Evolutionary conservation across 805 yeast species (phyloP), one percentile per base, ranked within the genome.

Genomic region (Barnettozyma sp.): DNA sequence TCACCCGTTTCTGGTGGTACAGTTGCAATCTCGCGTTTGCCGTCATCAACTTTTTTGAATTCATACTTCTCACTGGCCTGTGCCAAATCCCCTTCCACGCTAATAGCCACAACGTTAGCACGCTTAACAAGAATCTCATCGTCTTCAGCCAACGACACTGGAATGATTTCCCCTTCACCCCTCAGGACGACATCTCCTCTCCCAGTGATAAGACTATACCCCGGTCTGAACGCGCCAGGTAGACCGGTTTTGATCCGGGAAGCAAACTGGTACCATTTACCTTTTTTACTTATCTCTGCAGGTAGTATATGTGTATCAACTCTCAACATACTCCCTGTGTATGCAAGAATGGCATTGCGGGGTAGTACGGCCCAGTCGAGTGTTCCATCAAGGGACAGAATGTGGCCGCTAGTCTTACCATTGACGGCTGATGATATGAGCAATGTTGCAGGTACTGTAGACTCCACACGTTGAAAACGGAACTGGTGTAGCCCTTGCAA

Each of bases 331-430:
- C 66, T 59, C 1, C 84, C 85, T 7, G 70, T 52, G 43, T 65
- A 75, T 1, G 66, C 70, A 31, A 74, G 75, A 16, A 78, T 49
- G 0, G 77, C 62, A 12, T 60, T 51, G 2, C 63, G 57, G 28
- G 69, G 61, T 30, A 78, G 60, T 4, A 78, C 38, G 1, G 79
- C 81, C 82, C 82, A 78, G 46, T 78, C 86, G 14, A 54, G 53
- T 1, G 71, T 59, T 2, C 86, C 86, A 43, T 78, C 82, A 39
- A 78, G 49, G 4, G 59, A 41, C 18, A 78, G 30, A 10, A 30
- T 17, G 17, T 36, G 33, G 8, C 33, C 26, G n/a, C 19, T 22
- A 2, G 42, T 29, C 8, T 43, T 38, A 8, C 41, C 41, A 10
- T 29, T 22, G 6, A 26, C 19, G n/a, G 36, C 19, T 24, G 40